Conservation (phyloP, 169 alveolate species). For the Plasmodium coatneyi region DNA sequence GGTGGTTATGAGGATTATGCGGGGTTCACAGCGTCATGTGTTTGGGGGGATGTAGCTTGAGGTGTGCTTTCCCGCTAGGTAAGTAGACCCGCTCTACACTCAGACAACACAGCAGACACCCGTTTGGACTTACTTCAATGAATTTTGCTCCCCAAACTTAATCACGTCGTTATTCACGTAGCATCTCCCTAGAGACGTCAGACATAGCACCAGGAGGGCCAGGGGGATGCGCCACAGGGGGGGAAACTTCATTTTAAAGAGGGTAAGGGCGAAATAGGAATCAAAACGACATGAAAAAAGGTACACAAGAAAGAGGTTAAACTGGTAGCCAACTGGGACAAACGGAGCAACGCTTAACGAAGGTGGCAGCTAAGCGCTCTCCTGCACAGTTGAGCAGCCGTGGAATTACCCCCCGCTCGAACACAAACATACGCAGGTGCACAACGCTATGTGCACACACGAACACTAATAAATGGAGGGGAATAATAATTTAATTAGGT, state of each 20-base stretch:
- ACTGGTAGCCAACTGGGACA: neutral
- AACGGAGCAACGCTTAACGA: neutral
- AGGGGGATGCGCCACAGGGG: neutral
- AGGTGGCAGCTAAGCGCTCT: too few species aligned
- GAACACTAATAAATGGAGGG: neutral
- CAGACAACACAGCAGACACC: neutral
- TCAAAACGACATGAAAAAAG: too few species aligned
- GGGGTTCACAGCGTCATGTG: too few species aligned
- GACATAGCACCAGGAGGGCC: neutral
- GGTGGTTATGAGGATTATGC: too few species aligned
- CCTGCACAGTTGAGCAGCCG: neutral
- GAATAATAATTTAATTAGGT: neutral
- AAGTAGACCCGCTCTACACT: neutral
- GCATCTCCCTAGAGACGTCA: neutral
- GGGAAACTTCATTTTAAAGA: conserved; percentile 19
- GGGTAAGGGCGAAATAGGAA: neutral
- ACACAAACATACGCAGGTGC: neutral
- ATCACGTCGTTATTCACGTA: conserved; percentile 21
- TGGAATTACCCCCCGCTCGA: neutral
- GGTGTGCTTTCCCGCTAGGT: neutral
- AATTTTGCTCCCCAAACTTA: conserved; percentile 48
- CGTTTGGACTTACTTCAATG: conserved; percentile 23
- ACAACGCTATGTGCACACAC: neutral
- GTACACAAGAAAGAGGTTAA: neutral
- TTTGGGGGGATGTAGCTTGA: too few species aligned